These are phyloP conservation scores for Eustoma russellianum DNA, from an alignment of 257 asterid species.

Conservation along the genomic window DNA sequence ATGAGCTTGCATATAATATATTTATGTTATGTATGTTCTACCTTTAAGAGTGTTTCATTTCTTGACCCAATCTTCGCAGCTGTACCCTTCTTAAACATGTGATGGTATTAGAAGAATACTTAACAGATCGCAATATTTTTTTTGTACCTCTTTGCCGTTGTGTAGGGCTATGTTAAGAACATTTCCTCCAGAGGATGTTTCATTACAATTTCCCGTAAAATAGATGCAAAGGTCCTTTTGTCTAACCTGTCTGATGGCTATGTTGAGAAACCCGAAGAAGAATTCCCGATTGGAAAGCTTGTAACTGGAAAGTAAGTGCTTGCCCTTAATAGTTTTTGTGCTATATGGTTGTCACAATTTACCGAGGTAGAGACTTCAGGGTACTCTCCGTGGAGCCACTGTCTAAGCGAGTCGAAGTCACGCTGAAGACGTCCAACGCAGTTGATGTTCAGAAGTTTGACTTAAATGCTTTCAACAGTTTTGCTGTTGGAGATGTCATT, in stretches of 20 bases:
- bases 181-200: constrained; percentile 79
- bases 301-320: constrained; percentile 66
- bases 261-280: constrained; percentile 62
- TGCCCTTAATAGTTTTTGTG: constrained; percentile 2
- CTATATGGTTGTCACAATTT: constrained; percentile 13
- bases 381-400: constrained; percentile 76
- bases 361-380: constrained; percentile 43
- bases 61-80: not conserved
- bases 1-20: no score
- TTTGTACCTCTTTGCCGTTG: constrained; percentile 9
- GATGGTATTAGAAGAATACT: not conserved
- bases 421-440: constrained; percentile 61
- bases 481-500: constrained; percentile 55
- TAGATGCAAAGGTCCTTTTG: constrained; percentile 77
- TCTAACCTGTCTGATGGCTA: constrained; percentile 72
- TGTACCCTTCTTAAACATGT: not conserved
- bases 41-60: no score
- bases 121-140: not conserved
- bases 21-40: no score
- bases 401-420: constrained; percentile 82
- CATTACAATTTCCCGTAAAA: constrained; percentile 67
- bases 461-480: constrained; percentile 29
- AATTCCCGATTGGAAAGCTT: constrained; percentile 75
- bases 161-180: constrained; percentile 81
- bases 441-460: constrained; percentile 29